Percentiles rank a stretch among this genome's conserved stretches.
Conservation (phyloP, 2,329 filamentous ascomycete genomes). For the Cladophialophora yegresii region DNA sequence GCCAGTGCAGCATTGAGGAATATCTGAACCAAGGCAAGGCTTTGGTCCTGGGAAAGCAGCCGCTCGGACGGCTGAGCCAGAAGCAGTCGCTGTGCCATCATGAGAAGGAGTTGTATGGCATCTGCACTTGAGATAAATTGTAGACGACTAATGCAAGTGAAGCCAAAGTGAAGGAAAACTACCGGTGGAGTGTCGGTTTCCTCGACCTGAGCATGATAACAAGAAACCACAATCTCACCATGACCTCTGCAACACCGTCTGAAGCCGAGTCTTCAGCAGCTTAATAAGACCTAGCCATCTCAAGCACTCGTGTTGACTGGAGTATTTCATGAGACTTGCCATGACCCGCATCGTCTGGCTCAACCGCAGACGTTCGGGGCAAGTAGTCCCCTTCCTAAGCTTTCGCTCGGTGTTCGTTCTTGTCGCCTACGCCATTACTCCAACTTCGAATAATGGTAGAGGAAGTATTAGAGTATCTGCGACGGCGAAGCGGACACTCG, state of each 20-base stretch:
- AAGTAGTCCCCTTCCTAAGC: not conserved
- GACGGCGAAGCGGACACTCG: not conserved
- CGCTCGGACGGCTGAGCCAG: slow-evolving; percentile 1
- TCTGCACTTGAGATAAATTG: not conserved
- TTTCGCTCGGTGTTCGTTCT: not conserved
- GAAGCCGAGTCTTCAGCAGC: not conserved
- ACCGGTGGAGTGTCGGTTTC: not conserved
- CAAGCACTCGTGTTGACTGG: not conserved
- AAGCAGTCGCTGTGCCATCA: slow-evolving; percentile 23
- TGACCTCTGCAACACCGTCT: not conserved
- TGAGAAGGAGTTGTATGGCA: not conserved
- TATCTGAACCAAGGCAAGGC: slow-evolving; percentile 32
- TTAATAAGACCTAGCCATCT: not conserved
- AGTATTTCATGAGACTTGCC: not conserved
- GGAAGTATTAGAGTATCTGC: not conserved
- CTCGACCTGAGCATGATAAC: not conserved
- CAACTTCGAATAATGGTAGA: not conserved
- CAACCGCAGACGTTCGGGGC: not conserved
- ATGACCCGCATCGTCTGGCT: not conserved
- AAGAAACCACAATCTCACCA: not conserved
- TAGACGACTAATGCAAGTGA: not conserved
- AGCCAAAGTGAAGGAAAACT: not conserved
- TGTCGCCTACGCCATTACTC: not conserved
- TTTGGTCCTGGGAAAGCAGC: slow-evolving; percentile 23
- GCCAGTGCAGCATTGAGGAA: slow-evolving; percentile 35